phyloP scores from a whole-genome alignment of 352 stramenopile genomes.

The Phytophthora agathidicida region DNA sequence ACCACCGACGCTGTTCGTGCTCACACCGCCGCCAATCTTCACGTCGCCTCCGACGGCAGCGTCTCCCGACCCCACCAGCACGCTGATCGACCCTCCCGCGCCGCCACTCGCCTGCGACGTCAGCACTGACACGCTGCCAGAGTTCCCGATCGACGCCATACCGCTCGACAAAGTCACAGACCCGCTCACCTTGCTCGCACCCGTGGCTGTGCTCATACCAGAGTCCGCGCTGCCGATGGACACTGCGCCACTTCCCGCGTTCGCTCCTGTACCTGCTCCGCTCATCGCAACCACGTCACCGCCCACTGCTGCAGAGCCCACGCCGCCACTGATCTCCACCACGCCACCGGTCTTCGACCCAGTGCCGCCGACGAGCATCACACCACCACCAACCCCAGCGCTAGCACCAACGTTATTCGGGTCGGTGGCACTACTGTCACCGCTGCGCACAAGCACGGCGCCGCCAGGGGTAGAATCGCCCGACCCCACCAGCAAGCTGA shows the following conservation, averaged over 20 bases:
- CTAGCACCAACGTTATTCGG: background rate
- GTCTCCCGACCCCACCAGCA: background rate
- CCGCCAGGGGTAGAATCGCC: background rate
- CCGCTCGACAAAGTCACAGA: conserved; percentile 1
- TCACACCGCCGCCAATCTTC: too few species aligned
- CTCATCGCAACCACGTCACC: background rate
- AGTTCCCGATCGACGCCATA: background rate
- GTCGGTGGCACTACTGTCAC: background rate
- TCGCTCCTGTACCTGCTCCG: too few species aligned
- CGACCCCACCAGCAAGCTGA: conserved; percentile 4
- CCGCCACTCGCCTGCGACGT: background rate
- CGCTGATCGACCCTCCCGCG: background rate
- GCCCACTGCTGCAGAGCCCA: background rate
- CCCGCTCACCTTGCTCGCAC: background rate
- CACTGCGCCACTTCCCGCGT: background rate
- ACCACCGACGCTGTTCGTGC: too few species aligned
- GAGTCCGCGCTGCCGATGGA: background rate
- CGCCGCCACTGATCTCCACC: background rate
- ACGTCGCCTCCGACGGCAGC: too few species aligned
- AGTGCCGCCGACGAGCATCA: too few species aligned
- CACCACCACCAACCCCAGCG: background rate
- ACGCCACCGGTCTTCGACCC: background rate
- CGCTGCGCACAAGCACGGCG: background rate
- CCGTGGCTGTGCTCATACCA: background rate
- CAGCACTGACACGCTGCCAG: background rate